Percentiles rank a stretch among this genome's conserved stretches.
Conservation (phyloP, 2,329 filamentous ascomycete genomes). For the Alternaria brassicae region DNA sequence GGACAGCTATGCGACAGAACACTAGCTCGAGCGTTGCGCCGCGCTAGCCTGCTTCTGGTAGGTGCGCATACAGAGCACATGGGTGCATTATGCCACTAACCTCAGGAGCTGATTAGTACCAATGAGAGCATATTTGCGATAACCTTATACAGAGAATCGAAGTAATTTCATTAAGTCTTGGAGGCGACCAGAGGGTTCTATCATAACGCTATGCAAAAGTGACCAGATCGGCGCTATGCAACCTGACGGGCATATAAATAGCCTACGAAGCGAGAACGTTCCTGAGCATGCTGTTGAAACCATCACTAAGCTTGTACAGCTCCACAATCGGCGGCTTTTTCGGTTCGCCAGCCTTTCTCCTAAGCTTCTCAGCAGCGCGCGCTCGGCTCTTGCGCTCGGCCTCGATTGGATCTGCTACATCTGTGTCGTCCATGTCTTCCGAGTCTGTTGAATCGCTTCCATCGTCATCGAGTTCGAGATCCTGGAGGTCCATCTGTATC, state of each 20-base stretch:
- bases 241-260: background rate
- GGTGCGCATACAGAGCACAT: constrained; percentile 20
- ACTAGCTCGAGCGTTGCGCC: constrained; percentile 21
- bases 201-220: background rate
- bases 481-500: constrained; percentile 73
- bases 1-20: constrained; percentile 42
- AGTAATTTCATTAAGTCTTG: constrained; percentile 3
- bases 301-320: constrained; percentile 78
- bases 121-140: background rate
- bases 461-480: constrained; percentile 80
- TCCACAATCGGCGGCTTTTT: constrained; percentile 80
- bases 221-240: background rate
- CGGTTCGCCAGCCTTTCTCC: constrained; percentile 82
- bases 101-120: background rate
- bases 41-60: constrained; percentile 26
- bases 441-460: constrained; percentile 64
- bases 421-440: constrained; percentile 65
- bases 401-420: constrained; percentile 84
- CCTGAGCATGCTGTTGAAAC: constrained; percentile 82
- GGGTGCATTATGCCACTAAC: constrained; percentile 13
- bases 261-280: constrained; percentile 71
- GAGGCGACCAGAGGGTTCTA: background rate
- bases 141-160: background rate
- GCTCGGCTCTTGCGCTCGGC: constrained; percentile 81
- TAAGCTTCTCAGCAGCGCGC: constrained; percentile 79